phyloP scores from a whole-genome alignment of 306 rosid genomes.

The Potentilla sterilis region DNA sequence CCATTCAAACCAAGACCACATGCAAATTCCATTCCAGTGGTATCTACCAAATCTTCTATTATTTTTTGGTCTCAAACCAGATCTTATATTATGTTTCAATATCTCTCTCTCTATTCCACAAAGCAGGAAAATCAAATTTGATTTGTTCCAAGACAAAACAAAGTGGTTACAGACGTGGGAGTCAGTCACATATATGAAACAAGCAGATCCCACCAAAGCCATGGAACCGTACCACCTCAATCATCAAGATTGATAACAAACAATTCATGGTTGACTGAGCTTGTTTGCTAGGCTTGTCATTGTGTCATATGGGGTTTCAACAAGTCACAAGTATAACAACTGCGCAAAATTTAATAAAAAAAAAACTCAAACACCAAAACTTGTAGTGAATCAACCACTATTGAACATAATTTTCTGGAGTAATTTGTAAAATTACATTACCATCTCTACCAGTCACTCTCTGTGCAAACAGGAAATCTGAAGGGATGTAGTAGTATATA shows the following conservation, averaged over 20 bases:
- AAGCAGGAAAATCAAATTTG: background rate
- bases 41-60: background rate
- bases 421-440: slow-evolving; percentile 14
- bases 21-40: slow-evolving; percentile 4
- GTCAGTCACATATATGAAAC: background rate
- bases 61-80: background rate
- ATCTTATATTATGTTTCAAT: background rate
- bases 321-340: background rate
- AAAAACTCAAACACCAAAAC: background rate
- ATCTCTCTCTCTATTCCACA: background rate
- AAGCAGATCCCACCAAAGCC: background rate
- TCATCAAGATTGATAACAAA: background rate
- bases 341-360: background rate
- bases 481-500: slow-evolving; percentile 17
- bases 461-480: slow-evolving; percentile 21
- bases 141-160: background rate
- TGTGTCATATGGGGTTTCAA: background rate
- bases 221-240: background rate
- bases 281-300: background rate
- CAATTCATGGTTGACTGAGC: background rate
- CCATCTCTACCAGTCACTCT: slow-evolving; percentile 18
- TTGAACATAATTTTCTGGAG: background rate
- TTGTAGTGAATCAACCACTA: slow-evolving; percentile 15
- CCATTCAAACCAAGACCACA: slow-evolving; percentile 7
- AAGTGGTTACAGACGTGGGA: background rate